Evolutionary conservation across 2,329 filamentous ascomycete species (phyloP), one percentile per base, ranked within the genome.

Genomic region (Sporothrix pallida): DNA sequence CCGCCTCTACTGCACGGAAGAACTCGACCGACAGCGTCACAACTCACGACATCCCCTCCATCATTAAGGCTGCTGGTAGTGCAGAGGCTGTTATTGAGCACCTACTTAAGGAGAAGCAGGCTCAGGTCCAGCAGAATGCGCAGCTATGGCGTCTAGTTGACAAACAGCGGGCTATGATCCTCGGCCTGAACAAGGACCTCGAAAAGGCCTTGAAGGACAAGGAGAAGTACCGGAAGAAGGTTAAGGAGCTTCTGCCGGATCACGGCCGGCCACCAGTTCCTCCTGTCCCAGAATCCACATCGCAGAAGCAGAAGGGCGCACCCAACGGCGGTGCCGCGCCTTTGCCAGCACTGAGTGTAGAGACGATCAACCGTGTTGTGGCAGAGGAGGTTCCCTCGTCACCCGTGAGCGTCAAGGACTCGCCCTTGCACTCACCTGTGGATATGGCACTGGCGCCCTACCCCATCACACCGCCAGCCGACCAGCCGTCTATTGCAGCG

Each of bases 101-200:
- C 78, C 84, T 99, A 69, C 84, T 98, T 76, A 97, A 93, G 80
- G 96, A 99, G 80, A 98, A 98, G 81, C 90, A 95, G 76, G 92
- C 93, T 68, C 92, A 94, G 72, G 89, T 93, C 5, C 92, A 93
- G 77, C 96, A 98, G 80, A 98, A 98, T 80, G 87, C 91, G 20
- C 95, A 99, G 81, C 84, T 99, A 78, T 99, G 96, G 96, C 91
- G 94, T 70, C 84, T 99, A 65, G 94, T 99, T 69, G 95, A 98
- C 81, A 98, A 99, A 84, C 96, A 99, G 82, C 88, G 95, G 75
- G 90, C 94, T 17, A 95, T 99, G 90, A 94, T 99, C 72, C 83
- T 97, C 23, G 95, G 95, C 8, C 86, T 99, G 76, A 98, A 98
- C 80, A 97, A 96, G 81, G 96, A 99, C 80, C 85, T 99, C 13